Conservation (phyloP, 306 rosid species). For the Vicia faba region DNA sequence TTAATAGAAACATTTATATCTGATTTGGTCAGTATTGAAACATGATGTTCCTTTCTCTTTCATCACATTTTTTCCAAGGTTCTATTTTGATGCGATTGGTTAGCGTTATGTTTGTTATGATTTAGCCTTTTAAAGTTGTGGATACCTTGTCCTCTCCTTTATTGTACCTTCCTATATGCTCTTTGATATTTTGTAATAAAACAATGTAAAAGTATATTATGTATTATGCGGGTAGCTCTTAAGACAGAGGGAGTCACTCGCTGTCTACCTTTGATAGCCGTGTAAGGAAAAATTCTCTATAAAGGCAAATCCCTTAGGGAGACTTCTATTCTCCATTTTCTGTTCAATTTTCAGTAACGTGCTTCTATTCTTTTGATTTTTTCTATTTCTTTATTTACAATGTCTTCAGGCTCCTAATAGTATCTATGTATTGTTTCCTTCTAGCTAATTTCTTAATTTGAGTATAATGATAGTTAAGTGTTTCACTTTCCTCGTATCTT, state of each 20-base stretch:
- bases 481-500: too few relatives aligned
- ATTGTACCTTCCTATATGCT: constrained; percentile 9
- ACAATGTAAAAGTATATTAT: neutral
- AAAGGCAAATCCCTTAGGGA: too few relatives aligned
- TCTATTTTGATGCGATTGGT: neutral
- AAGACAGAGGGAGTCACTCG: too few relatives aligned
- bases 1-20: constrained; percentile 24
- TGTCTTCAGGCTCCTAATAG: neutral
- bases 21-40: constrained; percentile 28
- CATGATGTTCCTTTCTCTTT: constrained; percentile 16
- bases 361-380: neutral
- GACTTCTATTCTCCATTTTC: too few relatives aligned
- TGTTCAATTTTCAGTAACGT: constrained; percentile 4
- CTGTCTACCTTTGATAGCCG: too few relatives aligned
- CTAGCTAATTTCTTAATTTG: constrained; percentile 21
- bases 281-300: too few relatives aligned
- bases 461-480: too few relatives aligned
- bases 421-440: constrained; percentile 2
- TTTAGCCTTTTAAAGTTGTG: neutral
- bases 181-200: neutral
- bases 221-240: too few relatives aligned
- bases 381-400: neutral
- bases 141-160: constrained; percentile 21
- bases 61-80: constrained; percentile 1
- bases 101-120: neutral